Conservation (phyloP, 1,284 basidiomycete species). For the Ustilago hordei region DNA sequence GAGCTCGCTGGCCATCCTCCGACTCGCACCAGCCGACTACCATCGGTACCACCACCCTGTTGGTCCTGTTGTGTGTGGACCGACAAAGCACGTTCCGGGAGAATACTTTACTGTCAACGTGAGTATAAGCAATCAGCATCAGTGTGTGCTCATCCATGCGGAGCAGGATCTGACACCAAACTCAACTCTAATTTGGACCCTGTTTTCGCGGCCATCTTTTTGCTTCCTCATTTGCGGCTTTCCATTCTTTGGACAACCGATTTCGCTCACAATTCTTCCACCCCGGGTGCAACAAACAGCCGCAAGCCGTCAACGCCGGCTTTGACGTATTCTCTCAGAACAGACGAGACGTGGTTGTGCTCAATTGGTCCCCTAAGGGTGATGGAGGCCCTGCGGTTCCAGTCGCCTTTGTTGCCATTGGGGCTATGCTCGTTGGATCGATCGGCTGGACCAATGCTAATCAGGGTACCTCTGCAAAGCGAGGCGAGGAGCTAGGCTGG, state of each 20-base stretch:
- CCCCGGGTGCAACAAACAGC: conserved; percentile 20
- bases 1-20: conserved; percentile 76
- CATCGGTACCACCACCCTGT: conserved; percentile 95
- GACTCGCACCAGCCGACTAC: conserved; percentile 87
- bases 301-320: conserved; percentile 61
- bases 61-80: conserved; percentile 75
- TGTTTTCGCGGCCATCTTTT: conserved; percentile 5
- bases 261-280: not conserved
- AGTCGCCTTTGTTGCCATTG: conserved; percentile 62
- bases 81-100: conserved; percentile 72
- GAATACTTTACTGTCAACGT: conserved; percentile 74
- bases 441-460: conserved; percentile 81
- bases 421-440: conserved; percentile 74
- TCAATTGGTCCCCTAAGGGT: conserved; percentile 52
- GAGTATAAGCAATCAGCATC: conserved; percentile 57
- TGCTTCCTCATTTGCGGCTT: not conserved
- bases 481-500: conserved; percentile 85
- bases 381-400: conserved; percentile 16
- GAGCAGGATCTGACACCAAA: not conserved
- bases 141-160: no score
- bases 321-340: conserved; percentile 65
- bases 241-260: not conserved
- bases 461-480: conserved; percentile 81
- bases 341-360: conserved; percentile 48
- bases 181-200: not conserved